Percentiles rank a stretch among this genome's conserved stretches.
Evolutionary conservation across 1,139 yeast genomes (phyloP).

Genomic region (Suhomyces ambrosiae): DNA sequence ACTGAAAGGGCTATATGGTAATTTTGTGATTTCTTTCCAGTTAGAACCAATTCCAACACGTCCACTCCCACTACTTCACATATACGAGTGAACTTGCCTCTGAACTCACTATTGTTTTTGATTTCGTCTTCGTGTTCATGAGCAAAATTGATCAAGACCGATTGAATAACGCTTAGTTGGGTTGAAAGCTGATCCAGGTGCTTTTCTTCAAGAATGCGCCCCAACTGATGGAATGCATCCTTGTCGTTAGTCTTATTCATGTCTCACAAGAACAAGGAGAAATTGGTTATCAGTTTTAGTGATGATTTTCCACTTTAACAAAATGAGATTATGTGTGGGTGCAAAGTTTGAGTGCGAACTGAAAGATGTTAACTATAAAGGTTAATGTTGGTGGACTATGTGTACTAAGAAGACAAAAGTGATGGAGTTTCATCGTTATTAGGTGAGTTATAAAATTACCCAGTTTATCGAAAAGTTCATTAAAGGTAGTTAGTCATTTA

Average conservation of each 20-base stretch:
- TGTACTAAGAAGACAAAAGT: no score
- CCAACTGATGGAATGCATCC: constrained; percentile 25
- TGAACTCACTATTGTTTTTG: constrained; percentile 60
- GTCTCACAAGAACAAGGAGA: no score
- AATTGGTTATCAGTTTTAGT: no score
- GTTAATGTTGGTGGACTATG: no score
- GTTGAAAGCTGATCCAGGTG: constrained; percentile 57
- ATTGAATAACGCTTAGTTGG: constrained; percentile 62
- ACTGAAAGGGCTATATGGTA: constrained; percentile 68
- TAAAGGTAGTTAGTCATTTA: no score
- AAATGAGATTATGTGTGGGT: no score
- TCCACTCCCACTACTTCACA: constrained; percentile 83
- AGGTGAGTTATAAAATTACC: no score
- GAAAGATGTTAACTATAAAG: no score
- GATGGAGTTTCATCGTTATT: no score
- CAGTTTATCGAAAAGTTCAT: no score
- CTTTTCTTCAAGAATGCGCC: constrained; percentile 29
- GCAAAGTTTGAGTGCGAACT: no score
- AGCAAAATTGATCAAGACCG: constrained; percentile 65
- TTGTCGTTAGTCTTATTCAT: constrained; percentile 13
- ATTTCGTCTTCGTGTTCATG: constrained; percentile 63
- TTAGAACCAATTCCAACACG: constrained; percentile 58
- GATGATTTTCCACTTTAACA: no score
- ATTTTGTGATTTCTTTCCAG: constrained; percentile 36
- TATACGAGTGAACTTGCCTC: constrained; percentile 71